These are phyloP conservation scores for Dimargaris verticillata DNA, from an alignment of 192 early-diverging fungal genomes.

Conservation along the genomic window DNA sequence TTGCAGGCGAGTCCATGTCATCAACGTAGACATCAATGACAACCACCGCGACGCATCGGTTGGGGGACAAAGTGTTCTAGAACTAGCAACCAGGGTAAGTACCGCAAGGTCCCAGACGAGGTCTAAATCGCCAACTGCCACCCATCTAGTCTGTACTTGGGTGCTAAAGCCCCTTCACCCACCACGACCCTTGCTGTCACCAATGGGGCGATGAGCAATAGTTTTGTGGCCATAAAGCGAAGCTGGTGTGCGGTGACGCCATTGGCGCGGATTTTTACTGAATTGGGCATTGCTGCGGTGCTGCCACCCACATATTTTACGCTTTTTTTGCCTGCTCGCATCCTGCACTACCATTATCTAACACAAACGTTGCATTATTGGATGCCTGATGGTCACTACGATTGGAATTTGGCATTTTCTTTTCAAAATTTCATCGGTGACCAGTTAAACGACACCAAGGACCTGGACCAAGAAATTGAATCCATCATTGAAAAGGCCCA, in stretches of 20 bases:
- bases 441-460: slow-evolving; percentile 39
- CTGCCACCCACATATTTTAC: background rate
- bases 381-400: background rate
- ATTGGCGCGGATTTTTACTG: background rate
- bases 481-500: slow-evolving; percentile 60
- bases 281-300: background rate
- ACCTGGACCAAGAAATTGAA: slow-evolving; percentile 79
- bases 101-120: background rate
- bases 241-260: too few species aligned
- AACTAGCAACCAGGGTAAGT: slow-evolving; percentile 55
- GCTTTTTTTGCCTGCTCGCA: background rate
- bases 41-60: slow-evolving; percentile 75
- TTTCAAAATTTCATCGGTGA: slow-evolving; percentile 12
- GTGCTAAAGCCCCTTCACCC: background rate
- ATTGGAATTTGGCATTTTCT: background rate
- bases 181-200: background rate
- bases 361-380: background rate
- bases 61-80: slow-evolving; percentile 69
- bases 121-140: background rate
- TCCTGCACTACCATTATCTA: background rate
- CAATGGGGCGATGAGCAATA: too few species aligned
- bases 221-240: too few species aligned
- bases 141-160: background rate
- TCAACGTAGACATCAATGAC: slow-evolving; percentile 94
- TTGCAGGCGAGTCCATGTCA: slow-evolving; percentile 68